Base-by-base conservation (phyloP, 139 green algal species). In the Chlamydomonas asymmetrica region DNA sequence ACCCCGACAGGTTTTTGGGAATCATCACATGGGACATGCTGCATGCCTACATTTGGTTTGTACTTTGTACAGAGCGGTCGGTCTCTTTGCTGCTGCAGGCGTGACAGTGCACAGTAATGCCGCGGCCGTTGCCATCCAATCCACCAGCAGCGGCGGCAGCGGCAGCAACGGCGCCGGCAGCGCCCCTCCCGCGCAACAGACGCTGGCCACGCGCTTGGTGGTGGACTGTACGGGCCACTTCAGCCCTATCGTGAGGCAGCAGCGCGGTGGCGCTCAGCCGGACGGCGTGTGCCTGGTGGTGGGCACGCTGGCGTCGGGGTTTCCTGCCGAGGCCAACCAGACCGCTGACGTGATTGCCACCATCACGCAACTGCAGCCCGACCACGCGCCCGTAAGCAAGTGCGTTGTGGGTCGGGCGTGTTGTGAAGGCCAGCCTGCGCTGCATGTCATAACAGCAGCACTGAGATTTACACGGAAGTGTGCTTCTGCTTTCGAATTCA, bases 231-330 rank as follows among this genome's bases (percentile, higher is more conserved):
- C 98, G 96, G 96, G 96, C 16, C 87, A 98, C 73, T 83, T 76
- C 31, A 95, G 86, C 56, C 95, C 95, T 16, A 92, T 98, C 20
- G 92, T 97, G n/a, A 79, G 84, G 25, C 96, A 99, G 87, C 63
- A 93, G 75, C 80, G 96, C 25, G 89, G 89, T 82, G 86, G 90
- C 37, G 23, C 74, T 22, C 95, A 95, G 82, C 96, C 96, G 0
- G 94, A 99, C 43, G 95, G 96, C 22, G 89, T 98, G 61, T 99
- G 96, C 76, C 71, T 97, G 43, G 96, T 99, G 37, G 96, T 99
- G 40, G 96, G 96, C 31, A 80, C 83, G 29, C 93, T 94, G 73
- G 88, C 82, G 4, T 66, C 81, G 8, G 96, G 96, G 50, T 98
- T 97, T 63, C 34, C 79, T 3, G 27, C 73, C 34, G 74, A 70